Evolutionary conservation across 2,329 filamentous ascomycete species (phyloP).

Genomic region (Fusarium fracticaudum): DNA sequence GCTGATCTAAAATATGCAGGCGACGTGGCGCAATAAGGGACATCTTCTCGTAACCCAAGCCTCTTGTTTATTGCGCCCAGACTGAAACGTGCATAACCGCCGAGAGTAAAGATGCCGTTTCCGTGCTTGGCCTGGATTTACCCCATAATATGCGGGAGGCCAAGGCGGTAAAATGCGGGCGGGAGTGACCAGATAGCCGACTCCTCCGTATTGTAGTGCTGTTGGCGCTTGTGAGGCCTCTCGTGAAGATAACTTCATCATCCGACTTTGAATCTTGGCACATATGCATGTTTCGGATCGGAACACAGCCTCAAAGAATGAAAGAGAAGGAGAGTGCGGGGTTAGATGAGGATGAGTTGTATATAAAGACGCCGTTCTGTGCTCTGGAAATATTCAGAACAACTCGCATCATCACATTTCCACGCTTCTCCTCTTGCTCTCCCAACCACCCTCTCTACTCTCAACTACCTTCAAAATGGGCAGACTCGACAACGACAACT

Average conservation of each 20-base stretch:
- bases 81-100: background rate
- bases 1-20: background rate
- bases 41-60: background rate
- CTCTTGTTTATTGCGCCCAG: background rate
- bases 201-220: background rate
- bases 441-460: background rate
- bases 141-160: background rate
- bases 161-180: background rate
- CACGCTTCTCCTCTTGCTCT: fast-evolving
- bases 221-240: background rate
- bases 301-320: background rate
- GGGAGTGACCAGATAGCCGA: background rate
- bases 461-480: background rate
- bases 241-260: background rate
- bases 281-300: background rate
- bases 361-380: background rate
- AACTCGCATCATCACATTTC: background rate
- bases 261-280: slow-evolving; percentile 5
- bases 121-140: background rate
- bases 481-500: slow-evolving; percentile 46
- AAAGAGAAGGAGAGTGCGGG: background rate
- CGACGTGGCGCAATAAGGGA: slow-evolving; percentile 9
- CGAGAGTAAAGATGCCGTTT: slow-evolving; percentile 1
- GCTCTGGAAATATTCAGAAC: fast-evolving
- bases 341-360: background rate